phyloP scores from a whole-genome alignment of 805 yeast species.

The Metschnikowia amazonensis region DNA sequence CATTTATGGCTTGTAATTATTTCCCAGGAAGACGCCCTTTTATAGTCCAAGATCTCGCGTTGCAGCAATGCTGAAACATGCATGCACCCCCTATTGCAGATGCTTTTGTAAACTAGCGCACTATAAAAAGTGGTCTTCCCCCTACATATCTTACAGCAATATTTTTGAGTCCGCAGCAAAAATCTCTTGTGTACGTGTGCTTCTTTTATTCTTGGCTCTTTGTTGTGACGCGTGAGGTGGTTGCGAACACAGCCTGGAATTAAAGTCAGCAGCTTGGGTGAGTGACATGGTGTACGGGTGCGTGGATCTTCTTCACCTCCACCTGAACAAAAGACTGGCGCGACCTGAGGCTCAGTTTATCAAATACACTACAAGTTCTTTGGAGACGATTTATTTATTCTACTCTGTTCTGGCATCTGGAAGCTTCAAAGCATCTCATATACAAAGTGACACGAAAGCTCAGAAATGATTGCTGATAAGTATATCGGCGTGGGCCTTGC shows the following conservation, averaged over 20 bases:
- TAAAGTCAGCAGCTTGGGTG: neutral
- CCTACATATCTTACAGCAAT: no score
- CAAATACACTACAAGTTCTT: neutral
- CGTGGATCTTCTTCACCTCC: neutral
- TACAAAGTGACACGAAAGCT: neutral
- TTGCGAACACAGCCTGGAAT: neutral
- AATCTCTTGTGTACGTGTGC: neutral
- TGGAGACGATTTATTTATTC: neutral
- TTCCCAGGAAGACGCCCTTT: no score
- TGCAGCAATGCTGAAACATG: slow-evolving; percentile 2
- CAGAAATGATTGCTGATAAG: slow-evolving; percentile 63
- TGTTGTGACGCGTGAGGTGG: neutral
- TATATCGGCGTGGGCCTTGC: slow-evolving; percentile 88
- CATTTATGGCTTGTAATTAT: no score
- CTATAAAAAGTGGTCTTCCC: neutral
- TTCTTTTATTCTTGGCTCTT: no score
- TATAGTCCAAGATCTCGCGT: neutral
- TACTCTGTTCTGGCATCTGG: neutral
- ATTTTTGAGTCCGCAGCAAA: neutral
- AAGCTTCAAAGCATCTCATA: neutral
- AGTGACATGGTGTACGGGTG: slow-evolving; percentile 3
- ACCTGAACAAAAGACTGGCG: neutral
- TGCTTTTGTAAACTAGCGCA: neutral
- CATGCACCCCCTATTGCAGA: slow-evolving; percentile 5
- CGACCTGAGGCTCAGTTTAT: neutral